phyloP scores from a whole-genome alignment of 257 asterid species.

The Solanum tarijense region DNA sequence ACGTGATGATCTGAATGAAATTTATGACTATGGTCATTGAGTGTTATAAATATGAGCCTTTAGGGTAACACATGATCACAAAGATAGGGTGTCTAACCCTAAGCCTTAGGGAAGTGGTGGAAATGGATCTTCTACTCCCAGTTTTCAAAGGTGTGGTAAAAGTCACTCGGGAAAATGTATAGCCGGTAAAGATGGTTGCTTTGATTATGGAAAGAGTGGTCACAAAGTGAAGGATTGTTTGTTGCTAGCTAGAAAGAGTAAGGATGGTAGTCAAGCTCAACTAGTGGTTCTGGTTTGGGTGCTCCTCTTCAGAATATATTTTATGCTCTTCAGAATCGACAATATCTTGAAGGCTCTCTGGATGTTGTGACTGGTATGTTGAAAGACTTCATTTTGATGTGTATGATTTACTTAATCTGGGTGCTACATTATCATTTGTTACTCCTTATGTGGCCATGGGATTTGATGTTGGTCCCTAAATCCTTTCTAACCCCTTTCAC shows the following conservation, averaged over 20 bases:
- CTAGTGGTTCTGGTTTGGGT: neutral
- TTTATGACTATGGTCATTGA: neutral
- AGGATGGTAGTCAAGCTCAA: neutral
- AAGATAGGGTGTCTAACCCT: neutral
- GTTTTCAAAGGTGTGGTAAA: neutral
- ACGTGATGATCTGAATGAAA: neutral
- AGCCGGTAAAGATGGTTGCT: neutral
- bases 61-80: neutral
- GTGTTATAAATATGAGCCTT: neutral
- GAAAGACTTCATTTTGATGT: too few species aligned
- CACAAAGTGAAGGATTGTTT: neutral
- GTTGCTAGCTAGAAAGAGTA: neutral
- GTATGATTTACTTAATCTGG: too few species aligned
- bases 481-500: too few species aligned
- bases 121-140: neutral
- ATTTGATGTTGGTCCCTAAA: too few species aligned
- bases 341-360: too few species aligned
- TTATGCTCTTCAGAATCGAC: neutral
- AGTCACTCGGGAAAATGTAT: neutral
- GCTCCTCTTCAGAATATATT: neutral
- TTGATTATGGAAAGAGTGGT: neutral
- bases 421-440: too few species aligned
- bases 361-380: too few species aligned
- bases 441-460: too few species aligned
- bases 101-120: neutral